Evolutionary conservation across 2,329 filamentous ascomycete species (phyloP).

Genomic region (Teratosphaeriaceae sp.): DNA sequence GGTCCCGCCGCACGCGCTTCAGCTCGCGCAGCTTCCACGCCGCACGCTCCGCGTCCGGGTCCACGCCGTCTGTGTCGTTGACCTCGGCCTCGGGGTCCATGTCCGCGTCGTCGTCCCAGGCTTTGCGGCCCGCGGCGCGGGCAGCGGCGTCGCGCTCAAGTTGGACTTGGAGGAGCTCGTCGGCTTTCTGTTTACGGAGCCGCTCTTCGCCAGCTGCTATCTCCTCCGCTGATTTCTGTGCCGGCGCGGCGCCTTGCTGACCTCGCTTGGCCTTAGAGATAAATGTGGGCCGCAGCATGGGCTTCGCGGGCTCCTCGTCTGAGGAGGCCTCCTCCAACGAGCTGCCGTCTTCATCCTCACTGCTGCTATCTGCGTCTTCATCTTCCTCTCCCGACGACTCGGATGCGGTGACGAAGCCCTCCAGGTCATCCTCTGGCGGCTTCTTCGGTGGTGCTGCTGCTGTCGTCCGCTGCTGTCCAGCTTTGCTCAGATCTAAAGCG

Average conservation of each 20-base stretch:
- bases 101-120: conserved; percentile 74
- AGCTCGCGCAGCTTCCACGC: conserved; percentile 94
- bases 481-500: conserved; percentile 37
- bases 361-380: conserved; percentile 24
- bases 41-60: conserved; percentile 80
- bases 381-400: conserved; percentile 33
- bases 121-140: conserved; percentile 67
- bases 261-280: conserved; percentile 55
- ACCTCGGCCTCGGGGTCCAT: conserved; percentile 62
- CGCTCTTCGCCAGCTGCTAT: conserved; percentile 44
- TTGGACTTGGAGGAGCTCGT: conserved; percentile 81
- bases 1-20: conserved; percentile 77
- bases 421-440: conserved; percentile 33
- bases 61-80: conserved; percentile 80
- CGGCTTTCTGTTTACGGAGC: conserved; percentile 62
- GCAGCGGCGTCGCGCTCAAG: conserved; percentile 74
- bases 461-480: conserved; percentile 24
- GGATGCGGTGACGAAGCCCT: conserved; percentile 55
- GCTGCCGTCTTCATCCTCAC: conserved; percentile 30
- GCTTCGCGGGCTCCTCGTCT: conserved; percentile 52
- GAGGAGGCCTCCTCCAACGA: conserved; percentile 36
- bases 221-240: conserved; percentile 30
- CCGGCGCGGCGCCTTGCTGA: conserved; percentile 24
- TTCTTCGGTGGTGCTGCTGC: conserved; percentile 18
- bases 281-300: conserved; percentile 59